These are phyloP conservation scores for Silybum marianum DNA, from an alignment of 129 eudicot genomes.

Conservation along the genomic window DNA sequence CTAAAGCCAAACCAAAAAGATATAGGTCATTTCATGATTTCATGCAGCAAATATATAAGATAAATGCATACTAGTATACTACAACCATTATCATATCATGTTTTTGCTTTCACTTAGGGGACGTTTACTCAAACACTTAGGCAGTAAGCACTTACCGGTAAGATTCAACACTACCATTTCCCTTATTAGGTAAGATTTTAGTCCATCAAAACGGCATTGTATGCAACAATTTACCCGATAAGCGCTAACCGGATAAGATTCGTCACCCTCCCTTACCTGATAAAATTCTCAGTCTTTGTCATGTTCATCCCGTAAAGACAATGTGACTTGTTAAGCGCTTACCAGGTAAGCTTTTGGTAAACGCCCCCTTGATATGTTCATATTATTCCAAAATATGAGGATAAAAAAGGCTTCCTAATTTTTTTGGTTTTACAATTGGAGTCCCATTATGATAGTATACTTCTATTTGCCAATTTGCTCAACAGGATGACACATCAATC, in stretches of 20 bases:
- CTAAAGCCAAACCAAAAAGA: background rate
- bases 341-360: too few relatives aligned
- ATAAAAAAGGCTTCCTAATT: background rate
- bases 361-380: background rate
- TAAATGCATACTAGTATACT: background rate
- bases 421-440: background rate
- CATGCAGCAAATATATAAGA: background rate
- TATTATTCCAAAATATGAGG: background rate
- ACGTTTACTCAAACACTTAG: too few relatives aligned
- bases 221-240: too few relatives aligned
- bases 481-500: background rate
- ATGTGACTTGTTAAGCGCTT: too few relatives aligned
- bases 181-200: too few relatives aligned
- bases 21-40: background rate
- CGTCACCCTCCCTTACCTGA: too few relatives aligned
- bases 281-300: too few relatives aligned
- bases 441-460: background rate
- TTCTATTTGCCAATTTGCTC: background rate
- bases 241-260: too few relatives aligned
- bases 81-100: background rate
- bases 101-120: background rate
- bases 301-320: too few relatives aligned
- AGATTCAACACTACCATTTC: too few relatives aligned
- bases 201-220: too few relatives aligned
- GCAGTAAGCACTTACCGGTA: too few relatives aligned